Conservation (phyloP, 2,329 filamentous ascomycete species). For the Microascus cirrosus region DNA sequence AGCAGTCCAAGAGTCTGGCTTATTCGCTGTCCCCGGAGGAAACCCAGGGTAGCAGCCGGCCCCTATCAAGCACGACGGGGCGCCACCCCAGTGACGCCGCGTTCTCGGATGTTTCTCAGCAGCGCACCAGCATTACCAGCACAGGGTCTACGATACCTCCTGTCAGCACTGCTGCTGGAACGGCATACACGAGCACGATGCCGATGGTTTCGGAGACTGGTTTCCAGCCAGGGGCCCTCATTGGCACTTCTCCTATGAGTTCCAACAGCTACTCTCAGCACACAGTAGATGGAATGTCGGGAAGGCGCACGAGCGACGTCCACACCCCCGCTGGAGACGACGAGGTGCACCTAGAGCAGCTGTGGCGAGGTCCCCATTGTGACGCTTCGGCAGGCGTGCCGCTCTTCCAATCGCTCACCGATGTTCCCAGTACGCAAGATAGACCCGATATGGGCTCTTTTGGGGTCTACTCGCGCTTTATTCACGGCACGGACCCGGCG, state of each 20-base stretch:
- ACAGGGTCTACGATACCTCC: background rate
- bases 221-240: background rate
- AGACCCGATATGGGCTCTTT: background rate
- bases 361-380: background rate
- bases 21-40: background rate
- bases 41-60: background rate
- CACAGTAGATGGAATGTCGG: background rate
- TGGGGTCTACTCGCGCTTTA: conserved; percentile 2
- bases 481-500: background rate
- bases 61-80: background rate
- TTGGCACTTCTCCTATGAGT: background rate
- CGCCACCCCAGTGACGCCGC: background rate
- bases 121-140: background rate
- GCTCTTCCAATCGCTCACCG: background rate
- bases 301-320: background rate
- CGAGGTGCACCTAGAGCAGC: conserved; percentile 1
- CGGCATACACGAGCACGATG: background rate
- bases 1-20: background rate
- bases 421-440: background rate
- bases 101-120: background rate
- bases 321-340: conserved; percentile 1
- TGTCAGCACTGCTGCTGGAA: background rate
- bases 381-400: background rate
- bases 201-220: background rate
- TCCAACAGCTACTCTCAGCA: background rate